Conservation (phyloP, 1,284 basidiomycete genomes). For the Ganoderma lingzhi region DNA sequence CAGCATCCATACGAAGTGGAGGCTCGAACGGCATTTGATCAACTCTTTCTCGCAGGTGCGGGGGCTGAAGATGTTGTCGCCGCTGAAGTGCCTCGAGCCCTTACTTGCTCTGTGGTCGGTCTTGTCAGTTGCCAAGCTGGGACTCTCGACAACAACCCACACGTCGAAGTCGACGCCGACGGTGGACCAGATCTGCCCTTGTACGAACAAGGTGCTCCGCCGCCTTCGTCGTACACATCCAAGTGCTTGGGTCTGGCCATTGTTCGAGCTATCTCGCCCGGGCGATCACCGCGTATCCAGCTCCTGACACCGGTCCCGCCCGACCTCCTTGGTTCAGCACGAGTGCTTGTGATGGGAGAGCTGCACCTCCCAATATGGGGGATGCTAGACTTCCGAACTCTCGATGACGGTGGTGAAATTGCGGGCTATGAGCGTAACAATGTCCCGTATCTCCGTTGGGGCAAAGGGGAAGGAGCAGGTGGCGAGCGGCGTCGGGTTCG, state of each 20-base stretch:
- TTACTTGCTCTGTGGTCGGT: slow-evolving; percentile 87
- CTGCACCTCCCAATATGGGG: slow-evolving; percentile 90
- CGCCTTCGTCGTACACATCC: slow-evolving; percentile 65
- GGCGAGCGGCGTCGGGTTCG: slow-evolving; percentile 78
- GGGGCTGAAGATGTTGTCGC: slow-evolving; percentile 79
- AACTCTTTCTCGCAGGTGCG: slow-evolving; percentile 71
- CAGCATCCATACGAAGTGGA: slow-evolving; percentile 75
- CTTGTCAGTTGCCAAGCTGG: slow-evolving; percentile 62
- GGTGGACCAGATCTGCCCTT: slow-evolving; percentile 34
- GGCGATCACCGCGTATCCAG: slow-evolving; percentile 56
- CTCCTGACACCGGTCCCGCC: slow-evolving; percentile 79
- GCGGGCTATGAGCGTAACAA: slow-evolving; percentile 64
- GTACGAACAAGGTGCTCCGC: slow-evolving; percentile 63
- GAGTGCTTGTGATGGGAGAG: slow-evolving; percentile 82
- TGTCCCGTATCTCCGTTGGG: slow-evolving; percentile 88
- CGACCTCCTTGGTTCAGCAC: slow-evolving; percentile 47
- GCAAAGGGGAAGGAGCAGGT: slow-evolving; percentile 70
- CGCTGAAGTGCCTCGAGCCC: slow-evolving; percentile 70
- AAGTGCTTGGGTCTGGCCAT: slow-evolving; percentile 77
- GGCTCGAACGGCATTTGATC: slow-evolving; percentile 60
- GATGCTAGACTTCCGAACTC: slow-evolving; percentile 77
- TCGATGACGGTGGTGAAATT: slow-evolving; percentile 50
- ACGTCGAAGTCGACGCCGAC: background rate
- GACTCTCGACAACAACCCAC: slow-evolving; percentile 41
- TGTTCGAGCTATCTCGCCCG: slow-evolving; percentile 67